Evolutionary conservation across 345 rosid species (phyloP).

Genomic region (Moringa oleifera): DNA sequence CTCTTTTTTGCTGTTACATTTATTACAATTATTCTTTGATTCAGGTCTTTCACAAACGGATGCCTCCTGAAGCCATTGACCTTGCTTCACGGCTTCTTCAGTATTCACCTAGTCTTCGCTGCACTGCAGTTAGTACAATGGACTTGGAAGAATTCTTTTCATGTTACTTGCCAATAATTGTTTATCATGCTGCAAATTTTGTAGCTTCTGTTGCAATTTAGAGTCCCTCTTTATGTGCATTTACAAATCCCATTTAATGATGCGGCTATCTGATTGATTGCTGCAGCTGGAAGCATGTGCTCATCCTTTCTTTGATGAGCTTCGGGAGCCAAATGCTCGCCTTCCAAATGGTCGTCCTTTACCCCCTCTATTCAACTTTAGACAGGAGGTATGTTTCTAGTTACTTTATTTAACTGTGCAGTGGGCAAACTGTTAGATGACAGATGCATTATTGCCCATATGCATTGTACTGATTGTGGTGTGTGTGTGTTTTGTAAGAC

Average conservation of each 20-base stretch:
- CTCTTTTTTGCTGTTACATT: background rate
- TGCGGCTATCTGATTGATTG: background rate
- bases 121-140: constrained; percentile 60
- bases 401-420: background rate
- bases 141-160: background rate
- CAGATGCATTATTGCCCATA: too few species aligned
- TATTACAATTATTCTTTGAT: constrained; percentile 9
- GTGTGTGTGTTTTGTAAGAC: too few species aligned
- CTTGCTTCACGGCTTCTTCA: constrained; percentile 81
- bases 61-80: constrained; percentile 94
- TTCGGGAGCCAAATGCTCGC: constrained; percentile 70
- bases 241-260: background rate
- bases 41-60: constrained; percentile 72
- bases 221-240: background rate
- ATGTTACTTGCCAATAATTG: constrained; percentile 1
- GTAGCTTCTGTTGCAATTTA: background rate
- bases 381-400: constrained; percentile 45
- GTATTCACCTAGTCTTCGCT: constrained; percentile 76
- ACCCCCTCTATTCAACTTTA: constrained; percentile 69
- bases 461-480: too few species aligned
- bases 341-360: constrained; percentile 67
- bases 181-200: background rate
- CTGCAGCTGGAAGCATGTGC: constrained; percentile 75
- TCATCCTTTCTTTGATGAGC: constrained; percentile 83
- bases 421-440: too few species aligned